phyloP scores from a whole-genome alignment of 305 asterid species.

The Striga hermonthica region DNA sequence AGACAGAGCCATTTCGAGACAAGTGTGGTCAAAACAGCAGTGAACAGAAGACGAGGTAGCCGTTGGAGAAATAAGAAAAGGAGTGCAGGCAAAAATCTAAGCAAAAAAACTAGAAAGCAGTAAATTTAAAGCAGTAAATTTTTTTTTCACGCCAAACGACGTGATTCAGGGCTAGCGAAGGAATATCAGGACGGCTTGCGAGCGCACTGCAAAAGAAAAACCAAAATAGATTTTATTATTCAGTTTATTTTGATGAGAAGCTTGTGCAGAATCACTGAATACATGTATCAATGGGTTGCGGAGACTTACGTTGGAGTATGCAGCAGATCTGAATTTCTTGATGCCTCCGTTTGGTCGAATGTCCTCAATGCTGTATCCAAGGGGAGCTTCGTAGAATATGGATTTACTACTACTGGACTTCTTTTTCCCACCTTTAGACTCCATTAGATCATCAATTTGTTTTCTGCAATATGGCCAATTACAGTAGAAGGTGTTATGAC shows the following conservation, averaged over 20 bases:
- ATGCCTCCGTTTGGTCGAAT: slow-evolving; percentile 95
- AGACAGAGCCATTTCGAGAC: slow-evolving; percentile 51
- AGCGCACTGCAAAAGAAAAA: slow-evolving; percentile 67
- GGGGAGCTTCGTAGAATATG: slow-evolving; percentile 70
- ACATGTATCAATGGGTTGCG: not conserved
- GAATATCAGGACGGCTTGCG: slow-evolving; percentile 96
- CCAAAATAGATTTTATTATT: not conserved
- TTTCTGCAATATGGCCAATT: slow-evolving; percentile 33
- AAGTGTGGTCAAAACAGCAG: not conserved
- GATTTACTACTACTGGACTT: slow-evolving; percentile 64
- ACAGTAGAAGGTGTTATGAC: no score
- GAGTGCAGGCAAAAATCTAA: slow-evolving; percentile 38
- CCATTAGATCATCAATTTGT: slow-evolving; percentile 79
- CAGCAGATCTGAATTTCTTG: slow-evolving; percentile 96
- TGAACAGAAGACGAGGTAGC: slow-evolving; percentile 31
- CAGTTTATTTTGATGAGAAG: no score
- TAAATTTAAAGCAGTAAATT: slow-evolving; percentile 12
- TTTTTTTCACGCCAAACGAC: slow-evolving; percentile 48
- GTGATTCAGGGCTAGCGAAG: slow-evolving; percentile 30
- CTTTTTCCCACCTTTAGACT: slow-evolving; percentile 89
- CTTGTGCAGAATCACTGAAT: no score
- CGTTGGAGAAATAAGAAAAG: slow-evolving; percentile 46
- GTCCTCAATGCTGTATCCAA: slow-evolving; percentile 89
- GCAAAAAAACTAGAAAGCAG: slow-evolving; percentile 10
- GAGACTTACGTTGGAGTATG: slow-evolving; percentile 81